phyloP scores from a whole-genome alignment of 1,284 basidiomycete species.

The Peniophora sp. region DNA sequence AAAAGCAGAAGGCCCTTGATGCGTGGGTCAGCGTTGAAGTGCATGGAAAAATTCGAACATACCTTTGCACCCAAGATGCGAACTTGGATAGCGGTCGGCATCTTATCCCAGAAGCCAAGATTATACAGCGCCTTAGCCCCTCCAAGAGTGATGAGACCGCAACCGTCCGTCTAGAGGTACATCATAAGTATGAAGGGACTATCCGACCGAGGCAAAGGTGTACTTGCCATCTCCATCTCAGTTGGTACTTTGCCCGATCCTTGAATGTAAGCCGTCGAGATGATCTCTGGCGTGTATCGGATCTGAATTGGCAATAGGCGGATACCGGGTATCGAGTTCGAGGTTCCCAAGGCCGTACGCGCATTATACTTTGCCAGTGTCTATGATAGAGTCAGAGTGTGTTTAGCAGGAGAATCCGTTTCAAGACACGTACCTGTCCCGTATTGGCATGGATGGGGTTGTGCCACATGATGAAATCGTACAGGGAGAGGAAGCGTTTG shows the following conservation, averaged over 20 bases:
- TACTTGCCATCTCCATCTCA: constrained; percentile 33
- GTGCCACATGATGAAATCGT: constrained; percentile 24
- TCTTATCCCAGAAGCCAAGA: constrained; percentile 18
- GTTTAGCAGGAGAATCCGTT: too few species aligned
- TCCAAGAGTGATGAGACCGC: constrained; percentile 27
- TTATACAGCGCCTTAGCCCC: constrained; percentile 21
- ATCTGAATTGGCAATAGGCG: constrained; percentile 18
- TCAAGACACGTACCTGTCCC: constrained; percentile 21
- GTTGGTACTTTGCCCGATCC: constrained; percentile 22
- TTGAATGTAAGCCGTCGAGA: constrained; percentile 12
- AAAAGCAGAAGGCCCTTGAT: constrained; percentile 2
- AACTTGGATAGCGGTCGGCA: constrained; percentile 32
- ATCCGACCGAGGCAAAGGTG: neutral
- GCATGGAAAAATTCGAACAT: neutral
- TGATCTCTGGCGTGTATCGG: constrained; percentile 19
- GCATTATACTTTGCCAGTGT: constrained; percentile 32
- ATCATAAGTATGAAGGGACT: neutral
- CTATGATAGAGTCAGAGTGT: too few species aligned
- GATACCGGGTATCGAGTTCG: constrained; percentile 31
- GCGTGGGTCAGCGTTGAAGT: neutral
- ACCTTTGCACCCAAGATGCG: constrained; percentile 31
- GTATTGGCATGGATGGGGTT: constrained; percentile 24
- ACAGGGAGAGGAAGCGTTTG: constrained; percentile 13
- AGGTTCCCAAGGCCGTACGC: constrained; percentile 28
- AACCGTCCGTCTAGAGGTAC: constrained; percentile 17